Percentiles rank a stretch among this genome's conserved stretches.
phyloP scores from a whole-genome alignment of 2,329 filamentous ascomycete species.

The Talaromyces sp. region DNA sequence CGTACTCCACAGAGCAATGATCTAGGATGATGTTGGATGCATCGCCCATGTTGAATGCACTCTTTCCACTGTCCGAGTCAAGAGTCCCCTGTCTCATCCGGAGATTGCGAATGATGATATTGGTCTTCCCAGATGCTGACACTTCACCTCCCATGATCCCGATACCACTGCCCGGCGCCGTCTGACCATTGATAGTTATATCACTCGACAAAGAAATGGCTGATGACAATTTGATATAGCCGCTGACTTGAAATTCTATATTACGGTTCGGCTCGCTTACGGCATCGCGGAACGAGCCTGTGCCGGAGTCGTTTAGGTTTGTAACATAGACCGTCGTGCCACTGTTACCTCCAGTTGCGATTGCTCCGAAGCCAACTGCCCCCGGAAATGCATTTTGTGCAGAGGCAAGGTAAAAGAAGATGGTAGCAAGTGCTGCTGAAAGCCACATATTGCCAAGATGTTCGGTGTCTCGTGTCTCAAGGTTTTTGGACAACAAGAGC shows the following conservation, averaged over 20 bases:
- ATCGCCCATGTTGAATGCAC: slow-evolving; percentile 53
- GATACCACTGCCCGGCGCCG: slow-evolving; percentile 49
- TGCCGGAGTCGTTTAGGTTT: slow-evolving; percentile 48
- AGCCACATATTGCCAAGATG: slow-evolving; percentile 13
- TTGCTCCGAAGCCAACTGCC: slow-evolving; percentile 50
- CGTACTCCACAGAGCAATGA: slow-evolving; percentile 54
- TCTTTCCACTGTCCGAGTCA: slow-evolving; percentile 45
- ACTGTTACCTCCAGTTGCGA: slow-evolving; percentile 47
- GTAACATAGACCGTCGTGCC: slow-evolving; percentile 50
- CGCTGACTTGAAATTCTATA: slow-evolving; percentile 51
- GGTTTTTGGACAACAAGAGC: neutral
- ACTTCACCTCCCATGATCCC: slow-evolving; percentile 55
- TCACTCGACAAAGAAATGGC: slow-evolving; percentile 50
- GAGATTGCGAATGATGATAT: slow-evolving; percentile 55
- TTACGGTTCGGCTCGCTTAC: slow-evolving; percentile 49
- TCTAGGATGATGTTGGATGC: slow-evolving; percentile 57
- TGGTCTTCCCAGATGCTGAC: slow-evolving; percentile 52
- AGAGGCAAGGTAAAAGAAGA: slow-evolving; percentile 18
- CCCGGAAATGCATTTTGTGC: slow-evolving; percentile 46
- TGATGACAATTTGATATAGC: slow-evolving; percentile 48
- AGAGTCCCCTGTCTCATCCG: slow-evolving; percentile 51
- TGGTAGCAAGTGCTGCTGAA: slow-evolving; percentile 1
- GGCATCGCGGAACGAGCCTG: slow-evolving; percentile 51
- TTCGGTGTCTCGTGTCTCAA: neutral
- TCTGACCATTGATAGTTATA: slow-evolving; percentile 52